Conservation (phyloP, 306 rosid genomes). For the Pyrus pyrifolia region DNA sequence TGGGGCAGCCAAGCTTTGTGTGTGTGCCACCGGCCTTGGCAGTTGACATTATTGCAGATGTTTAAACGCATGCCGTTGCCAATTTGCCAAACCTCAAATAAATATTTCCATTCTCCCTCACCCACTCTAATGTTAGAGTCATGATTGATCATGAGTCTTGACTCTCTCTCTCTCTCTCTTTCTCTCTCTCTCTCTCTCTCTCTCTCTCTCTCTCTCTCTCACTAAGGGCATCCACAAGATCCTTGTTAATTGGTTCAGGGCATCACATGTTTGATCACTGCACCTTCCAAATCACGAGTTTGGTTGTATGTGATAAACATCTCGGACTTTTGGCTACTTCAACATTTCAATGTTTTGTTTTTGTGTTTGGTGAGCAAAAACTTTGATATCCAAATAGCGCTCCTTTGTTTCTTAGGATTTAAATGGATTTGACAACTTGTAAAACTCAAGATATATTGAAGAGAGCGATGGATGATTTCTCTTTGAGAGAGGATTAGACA, state of each 20-base stretch:
- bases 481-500: not conserved
- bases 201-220: not conserved
- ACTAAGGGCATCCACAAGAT: conserved; percentile 7
- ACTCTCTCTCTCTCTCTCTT: not conserved
- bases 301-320: not conserved
- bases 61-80: not conserved
- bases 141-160: not conserved
- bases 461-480: too few relatives aligned
- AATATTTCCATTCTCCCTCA: not conserved
- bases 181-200: not conserved
- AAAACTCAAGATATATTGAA: too few relatives aligned
- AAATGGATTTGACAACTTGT: too few relatives aligned
- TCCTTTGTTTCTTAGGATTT: too few relatives aligned
- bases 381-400: not conserved
- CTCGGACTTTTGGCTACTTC: not conserved
- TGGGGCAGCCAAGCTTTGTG: too few relatives aligned
- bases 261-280: conserved; percentile 17
- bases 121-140: not conserved
- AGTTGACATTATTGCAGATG: not conserved
- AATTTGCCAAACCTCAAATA: not conserved
- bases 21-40: not conserved
- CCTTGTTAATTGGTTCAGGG: not conserved
- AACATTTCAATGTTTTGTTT: not conserved
- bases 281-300: conserved; percentile 16
- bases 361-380: not conserved